Conservation (phyloP, 2,329 filamentous ascomycete species). For the Monosporascus sp. region DNA sequence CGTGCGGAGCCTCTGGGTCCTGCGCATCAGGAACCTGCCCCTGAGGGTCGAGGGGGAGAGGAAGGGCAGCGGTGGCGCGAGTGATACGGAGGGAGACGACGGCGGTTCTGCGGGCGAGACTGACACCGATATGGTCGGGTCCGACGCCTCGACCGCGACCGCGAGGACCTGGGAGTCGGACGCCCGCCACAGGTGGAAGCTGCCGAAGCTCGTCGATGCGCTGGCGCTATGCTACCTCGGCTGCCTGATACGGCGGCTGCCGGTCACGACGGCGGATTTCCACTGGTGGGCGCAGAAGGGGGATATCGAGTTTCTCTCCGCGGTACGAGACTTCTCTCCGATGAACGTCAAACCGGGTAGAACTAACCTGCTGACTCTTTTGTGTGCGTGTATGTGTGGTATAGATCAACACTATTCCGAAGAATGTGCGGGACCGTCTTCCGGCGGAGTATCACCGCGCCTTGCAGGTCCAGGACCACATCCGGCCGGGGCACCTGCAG, state of each 20-base stretch:
- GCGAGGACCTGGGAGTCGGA: constrained; percentile 37
- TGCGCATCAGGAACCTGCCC: constrained; percentile 56
- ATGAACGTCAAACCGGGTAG: not conserved
- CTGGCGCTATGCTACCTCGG: constrained; percentile 77
- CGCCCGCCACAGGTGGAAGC: constrained; percentile 41
- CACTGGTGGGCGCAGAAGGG: constrained; percentile 60
- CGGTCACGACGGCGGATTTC: constrained; percentile 70
- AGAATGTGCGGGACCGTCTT: constrained; percentile 59
- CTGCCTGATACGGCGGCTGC: constrained; percentile 67
- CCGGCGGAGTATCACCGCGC: constrained; percentile 54
- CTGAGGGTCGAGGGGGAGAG: constrained; percentile 39
- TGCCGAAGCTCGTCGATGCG: constrained; percentile 68
- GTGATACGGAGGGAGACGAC: constrained; percentile 24
- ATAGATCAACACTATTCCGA: constrained; percentile 53
- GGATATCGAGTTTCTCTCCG: constrained; percentile 66
- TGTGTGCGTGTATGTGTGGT: constrained; percentile 1
- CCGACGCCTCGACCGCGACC: constrained; percentile 23
- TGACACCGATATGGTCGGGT: constrained; percentile 15
- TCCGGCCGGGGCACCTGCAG: constrained; percentile 58
- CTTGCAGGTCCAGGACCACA: constrained; percentile 46
- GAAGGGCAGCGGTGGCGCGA: constrained; percentile 11
- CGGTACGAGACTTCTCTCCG: constrained; percentile 39
- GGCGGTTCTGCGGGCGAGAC: constrained; percentile 38
- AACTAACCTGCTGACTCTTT: not conserved
- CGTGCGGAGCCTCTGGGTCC: constrained; percentile 78